Conservation (phyloP, 2,329 filamentous ascomycete genomes). For the Monilinia laxa region DNA sequence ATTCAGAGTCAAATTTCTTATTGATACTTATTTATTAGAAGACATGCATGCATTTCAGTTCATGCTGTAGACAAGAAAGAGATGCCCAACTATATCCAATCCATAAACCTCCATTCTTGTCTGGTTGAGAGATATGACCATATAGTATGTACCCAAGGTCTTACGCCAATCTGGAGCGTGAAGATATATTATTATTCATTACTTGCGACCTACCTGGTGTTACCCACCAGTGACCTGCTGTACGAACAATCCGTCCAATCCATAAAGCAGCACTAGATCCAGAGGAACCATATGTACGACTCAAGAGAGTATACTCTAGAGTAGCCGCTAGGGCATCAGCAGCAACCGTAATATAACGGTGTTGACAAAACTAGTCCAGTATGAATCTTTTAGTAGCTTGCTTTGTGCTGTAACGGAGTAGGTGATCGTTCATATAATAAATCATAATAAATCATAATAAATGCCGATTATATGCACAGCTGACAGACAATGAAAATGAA, state of each 20-base stretch:
- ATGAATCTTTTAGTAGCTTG: not conserved
- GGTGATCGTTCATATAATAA: not conserved
- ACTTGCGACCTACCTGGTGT: too few species aligned
- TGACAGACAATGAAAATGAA: constrained; percentile 2
- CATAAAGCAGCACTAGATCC: not conserved
- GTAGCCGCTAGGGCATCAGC: constrained; percentile 13
- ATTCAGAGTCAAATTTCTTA: constrained; percentile 3
- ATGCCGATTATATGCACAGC: not conserved
- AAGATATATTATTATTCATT: too few species aligned
- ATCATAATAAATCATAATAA: not conserved
- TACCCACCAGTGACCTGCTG: too few species aligned
- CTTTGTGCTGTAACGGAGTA: not conserved
- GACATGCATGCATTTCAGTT: too few species aligned
- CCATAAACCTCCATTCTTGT: too few species aligned
- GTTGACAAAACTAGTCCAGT: not conserved
- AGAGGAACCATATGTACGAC: constrained; percentile 2
- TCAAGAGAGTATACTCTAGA: not conserved
- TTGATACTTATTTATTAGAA: not conserved
- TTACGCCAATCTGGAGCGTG: too few species aligned
- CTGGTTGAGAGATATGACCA: too few species aligned
- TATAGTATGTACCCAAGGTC: too few species aligned
- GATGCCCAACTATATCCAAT: not conserved
- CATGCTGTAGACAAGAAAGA: not conserved
- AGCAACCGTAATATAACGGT: not conserved
- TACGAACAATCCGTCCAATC: not conserved